phyloP scores from a whole-genome alignment of 2,329 filamentous ascomycete genomes.

The Arachnopeziza araneosa region DNA sequence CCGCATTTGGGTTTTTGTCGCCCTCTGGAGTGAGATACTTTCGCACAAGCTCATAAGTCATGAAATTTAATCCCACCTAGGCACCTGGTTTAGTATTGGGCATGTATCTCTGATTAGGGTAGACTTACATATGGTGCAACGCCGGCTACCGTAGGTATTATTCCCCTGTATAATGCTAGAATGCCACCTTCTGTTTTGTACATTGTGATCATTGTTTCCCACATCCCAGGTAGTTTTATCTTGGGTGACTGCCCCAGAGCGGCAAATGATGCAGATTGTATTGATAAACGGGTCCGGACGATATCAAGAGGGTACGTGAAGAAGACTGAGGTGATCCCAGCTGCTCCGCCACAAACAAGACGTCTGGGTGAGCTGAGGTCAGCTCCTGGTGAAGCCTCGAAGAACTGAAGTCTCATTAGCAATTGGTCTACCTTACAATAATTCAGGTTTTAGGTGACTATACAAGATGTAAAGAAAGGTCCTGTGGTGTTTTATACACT shows the following conservation, averaged over 20 bases:
- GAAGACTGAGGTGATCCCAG: slow-evolving; percentile 91
- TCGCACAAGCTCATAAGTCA: slow-evolving; percentile 90
- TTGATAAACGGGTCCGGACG: slow-evolving; percentile 89
- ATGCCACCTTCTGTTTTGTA: slow-evolving; percentile 88
- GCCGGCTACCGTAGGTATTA: slow-evolving; percentile 87
- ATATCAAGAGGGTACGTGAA: slow-evolving; percentile 97
- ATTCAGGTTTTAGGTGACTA: background rate
- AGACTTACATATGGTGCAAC: slow-evolving; percentile 81
- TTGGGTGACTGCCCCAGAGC: slow-evolving; percentile 59
- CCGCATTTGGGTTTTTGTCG: slow-evolving; percentile 71
- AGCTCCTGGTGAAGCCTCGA: slow-evolving; percentile 68
- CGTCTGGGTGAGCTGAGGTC: slow-evolving; percentile 70
- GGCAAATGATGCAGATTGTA: slow-evolving; percentile 93
- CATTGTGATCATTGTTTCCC: slow-evolving; percentile 73
- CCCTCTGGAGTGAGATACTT: slow-evolving; percentile 82
- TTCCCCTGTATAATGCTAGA: slow-evolving; percentile 83
- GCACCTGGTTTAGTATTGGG: background rate
- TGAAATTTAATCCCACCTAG: slow-evolving; percentile 92
- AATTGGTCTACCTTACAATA: background rate
- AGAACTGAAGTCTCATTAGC: slow-evolving; percentile 48
- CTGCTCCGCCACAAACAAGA: slow-evolving; percentile 82
- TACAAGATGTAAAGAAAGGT: background rate
- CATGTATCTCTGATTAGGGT: background rate
- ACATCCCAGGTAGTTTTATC: slow-evolving; percentile 82
- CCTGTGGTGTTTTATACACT: slow-evolving; percentile 30